These are phyloP conservation scores for Magnusiomyces sp. DNA, from an alignment of 1,139 yeast genomes.

Conservation along the genomic window DNA sequence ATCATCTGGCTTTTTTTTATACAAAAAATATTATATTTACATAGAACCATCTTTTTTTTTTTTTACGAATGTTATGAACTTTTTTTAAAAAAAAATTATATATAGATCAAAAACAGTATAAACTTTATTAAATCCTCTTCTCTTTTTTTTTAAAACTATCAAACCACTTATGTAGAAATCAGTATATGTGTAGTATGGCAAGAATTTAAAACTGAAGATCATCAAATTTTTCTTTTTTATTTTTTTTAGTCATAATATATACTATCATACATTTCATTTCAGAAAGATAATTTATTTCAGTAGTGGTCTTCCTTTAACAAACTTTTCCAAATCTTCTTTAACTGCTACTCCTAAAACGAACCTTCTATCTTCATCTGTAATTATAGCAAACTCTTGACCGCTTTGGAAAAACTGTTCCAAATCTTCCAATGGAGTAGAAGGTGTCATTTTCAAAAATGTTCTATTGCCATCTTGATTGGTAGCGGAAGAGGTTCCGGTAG, in stretches of 20 bases:
- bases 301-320: conserved; percentile 45
- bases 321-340: conserved; percentile 49
- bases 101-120: no score
- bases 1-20: no score
- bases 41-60: no score
- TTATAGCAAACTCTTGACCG: conserved; percentile 50
- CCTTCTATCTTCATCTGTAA: conserved; percentile 47
- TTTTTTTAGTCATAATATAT: background rate
- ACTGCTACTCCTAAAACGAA: conserved; percentile 59
- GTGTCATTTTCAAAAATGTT: conserved; percentile 41
- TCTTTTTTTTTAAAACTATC: background rate
- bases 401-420: conserved; percentile 44
- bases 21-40: no score
- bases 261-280: background rate
- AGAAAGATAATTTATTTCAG: no score
- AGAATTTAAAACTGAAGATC: no score
- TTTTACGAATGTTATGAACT: no score
- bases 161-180: background rate
- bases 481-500: conserved; percentile 1
- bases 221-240: no score
- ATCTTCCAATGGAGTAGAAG: conserved; percentile 49
- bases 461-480: no score
- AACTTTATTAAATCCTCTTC: background rate
- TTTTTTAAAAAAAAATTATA: no score
- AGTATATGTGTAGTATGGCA: no score